Evolutionary conservation across 225 moss, liverwort and hornwort species (phyloP).

Genomic region (Lunularia cruciata): DNA sequence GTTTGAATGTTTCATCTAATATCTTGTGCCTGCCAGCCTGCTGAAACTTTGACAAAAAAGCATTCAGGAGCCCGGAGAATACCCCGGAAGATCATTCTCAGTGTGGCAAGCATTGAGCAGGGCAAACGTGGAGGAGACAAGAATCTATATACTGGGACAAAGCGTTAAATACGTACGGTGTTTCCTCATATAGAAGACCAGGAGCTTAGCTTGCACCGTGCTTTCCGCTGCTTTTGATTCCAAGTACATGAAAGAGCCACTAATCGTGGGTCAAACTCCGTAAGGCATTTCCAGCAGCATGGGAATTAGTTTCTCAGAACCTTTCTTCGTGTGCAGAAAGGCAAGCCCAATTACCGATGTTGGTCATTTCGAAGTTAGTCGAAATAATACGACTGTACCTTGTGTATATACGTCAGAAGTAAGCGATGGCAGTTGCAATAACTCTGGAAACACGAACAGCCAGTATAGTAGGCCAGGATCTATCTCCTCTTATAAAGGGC

Average conservation of each 20-base stretch:
- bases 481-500: too few relatives aligned
- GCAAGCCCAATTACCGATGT: too few relatives aligned
- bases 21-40: too few relatives aligned
- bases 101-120: too few relatives aligned
- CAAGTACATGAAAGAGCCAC: slow-evolving; percentile 93
- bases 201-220: slow-evolving; percentile 87
- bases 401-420: slow-evolving; percentile 94
- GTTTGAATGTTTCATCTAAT: too few relatives aligned
- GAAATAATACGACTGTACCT: slow-evolving; percentile 35
- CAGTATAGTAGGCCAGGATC: not conserved
- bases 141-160: too few relatives aligned
- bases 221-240: slow-evolving; percentile 98
- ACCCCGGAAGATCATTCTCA: too few relatives aligned
- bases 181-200: slow-evolving; percentile 71
- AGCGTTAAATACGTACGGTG: slow-evolving; percentile 24
- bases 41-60: not conserved
- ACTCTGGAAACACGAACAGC: slow-evolving; percentile 52
- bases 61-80: not conserved
- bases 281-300: slow-evolving; percentile 74
- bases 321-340: too few relatives aligned
- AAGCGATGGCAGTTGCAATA: slow-evolving; percentile 91
- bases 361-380: too few relatives aligned
- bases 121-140: not conserved
- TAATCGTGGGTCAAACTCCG: slow-evolving; percentile 89
- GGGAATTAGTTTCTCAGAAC: too few relatives aligned